Evolutionary conservation across 2,329 filamentous ascomycete genomes (phyloP), one percentile per base, ranked within the genome.

Genomic region (Macrophomina pseudophaseolina): DNA sequence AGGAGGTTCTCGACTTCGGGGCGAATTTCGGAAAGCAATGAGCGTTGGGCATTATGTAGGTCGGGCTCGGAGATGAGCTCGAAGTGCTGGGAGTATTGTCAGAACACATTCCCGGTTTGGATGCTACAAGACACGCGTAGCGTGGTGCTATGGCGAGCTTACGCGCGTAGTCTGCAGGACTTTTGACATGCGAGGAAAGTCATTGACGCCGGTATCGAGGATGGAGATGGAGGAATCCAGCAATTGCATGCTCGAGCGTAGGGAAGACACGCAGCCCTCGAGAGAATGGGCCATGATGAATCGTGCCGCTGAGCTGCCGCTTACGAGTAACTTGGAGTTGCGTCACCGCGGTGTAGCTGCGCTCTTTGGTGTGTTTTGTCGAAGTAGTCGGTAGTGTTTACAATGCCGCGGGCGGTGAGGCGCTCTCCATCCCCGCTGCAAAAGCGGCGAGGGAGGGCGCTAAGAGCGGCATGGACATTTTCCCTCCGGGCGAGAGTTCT

Each of bases 21-120:
- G n/a, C 90, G 90, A 71, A 97, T 95, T 76, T 97, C 93, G 73
- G 92, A 91, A 72, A 93, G 90, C 18, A 97, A 87, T 4, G 92
- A 90, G 71, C 91, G 85, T 79, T 97, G 94, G 38, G 94, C 94
- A 69, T 90, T 86, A 68, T 90, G 89, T 52, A 97, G 87, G 62
- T 91, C 91, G 12, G 91, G 88, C 76, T 97, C 92, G 16, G 93
- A 92, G 72, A 97, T 91, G 49, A 97, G 88, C 78, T 97, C 94
- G 80, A 97, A 97, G 81, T 97, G 94, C 90, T 96, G 72, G 4
- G 30, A 9, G 14, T 30, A 48, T 5, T 8, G 35, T 63, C 12
- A 67, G 46, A 28, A 23, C 23, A 23, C 23, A 23, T 23, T 23
- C 23, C 23, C 23, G 23, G 23, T 23, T 23, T 23, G 23, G 23